These are phyloP conservation scores for Wickerhamiella allomyrinae DNA, from an alignment of 805 yeast genomes.

Conservation along the genomic window DNA sequence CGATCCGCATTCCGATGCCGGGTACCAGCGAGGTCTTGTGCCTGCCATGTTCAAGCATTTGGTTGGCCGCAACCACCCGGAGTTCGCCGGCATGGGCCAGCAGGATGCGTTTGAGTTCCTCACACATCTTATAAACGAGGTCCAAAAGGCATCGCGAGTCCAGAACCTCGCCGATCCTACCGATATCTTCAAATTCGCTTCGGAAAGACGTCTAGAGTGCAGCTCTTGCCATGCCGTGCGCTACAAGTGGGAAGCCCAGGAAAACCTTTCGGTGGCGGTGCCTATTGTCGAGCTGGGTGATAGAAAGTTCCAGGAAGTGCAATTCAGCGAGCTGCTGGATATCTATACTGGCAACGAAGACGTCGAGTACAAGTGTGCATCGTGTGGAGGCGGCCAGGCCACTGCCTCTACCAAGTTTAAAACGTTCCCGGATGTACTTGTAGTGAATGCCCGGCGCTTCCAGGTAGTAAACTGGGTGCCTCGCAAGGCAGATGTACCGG, in stretches of 20 bases:
- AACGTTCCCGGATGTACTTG: constrained; percentile 55
- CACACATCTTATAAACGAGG: constrained; percentile 45
- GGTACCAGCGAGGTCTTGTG: constrained; percentile 60
- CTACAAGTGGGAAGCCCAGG: constrained; percentile 40
- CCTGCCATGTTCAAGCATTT: constrained; percentile 65
- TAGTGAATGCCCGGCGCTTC: constrained; percentile 66
- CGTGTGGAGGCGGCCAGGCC: constrained; percentile 21
- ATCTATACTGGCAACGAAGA: constrained; percentile 34
- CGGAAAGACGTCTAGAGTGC: constrained; percentile 51
- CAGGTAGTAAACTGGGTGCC: constrained; percentile 85
- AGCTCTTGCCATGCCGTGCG: constrained; percentile 45
- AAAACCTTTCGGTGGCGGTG: constrained; percentile 50
- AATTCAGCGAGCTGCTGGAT: constrained; percentile 36
- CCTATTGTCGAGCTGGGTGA: constrained; percentile 31
- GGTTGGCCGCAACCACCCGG: constrained; percentile 65
- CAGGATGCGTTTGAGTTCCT: constrained; percentile 94
- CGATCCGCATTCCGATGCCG: constrained; percentile 14
- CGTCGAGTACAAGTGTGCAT: constrained; percentile 46
- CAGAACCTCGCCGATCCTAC: constrained; percentile 29
- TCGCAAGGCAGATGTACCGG: constrained; percentile 60
- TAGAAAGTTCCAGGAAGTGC: constrained; percentile 32
- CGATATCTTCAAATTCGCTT: constrained; percentile 46
- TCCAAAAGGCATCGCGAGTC: constrained; percentile 27
- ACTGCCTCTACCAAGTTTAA: constrained; percentile 34
- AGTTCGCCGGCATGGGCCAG: constrained; percentile 75